A percentile compares a stretch with the other conserved stretches of the same genome.
Evolutionary conservation across 2,329 filamentous ascomycete genomes (phyloP).

Genomic region (Paraphoma sp.): DNA sequence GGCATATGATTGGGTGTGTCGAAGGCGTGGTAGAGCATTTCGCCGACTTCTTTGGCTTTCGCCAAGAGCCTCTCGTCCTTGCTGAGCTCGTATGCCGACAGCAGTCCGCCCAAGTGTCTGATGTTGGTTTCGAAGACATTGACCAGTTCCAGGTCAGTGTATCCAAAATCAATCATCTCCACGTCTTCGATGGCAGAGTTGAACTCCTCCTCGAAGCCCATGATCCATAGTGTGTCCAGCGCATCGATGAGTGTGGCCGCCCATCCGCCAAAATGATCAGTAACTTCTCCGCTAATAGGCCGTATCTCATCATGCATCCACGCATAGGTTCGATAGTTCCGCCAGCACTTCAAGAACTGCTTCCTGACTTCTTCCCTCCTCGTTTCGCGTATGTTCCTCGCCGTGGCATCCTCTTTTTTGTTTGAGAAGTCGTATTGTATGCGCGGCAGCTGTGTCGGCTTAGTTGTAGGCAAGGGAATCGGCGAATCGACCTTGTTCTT

Average conservation of each 20-base stretch:
- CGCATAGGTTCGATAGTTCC: conserved; percentile 51
- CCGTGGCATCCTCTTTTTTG: conserved; percentile 40
- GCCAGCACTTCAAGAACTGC: conserved; percentile 54
- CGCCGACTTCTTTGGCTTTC: conserved; percentile 80
- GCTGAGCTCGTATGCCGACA: conserved; percentile 87
- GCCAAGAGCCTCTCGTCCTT: conserved; percentile 74
- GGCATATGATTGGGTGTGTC: conserved; percentile 97
- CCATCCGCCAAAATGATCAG: conserved; percentile 56
- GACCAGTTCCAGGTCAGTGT: conserved; percentile 46
- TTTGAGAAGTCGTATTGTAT: conserved; percentile 51
- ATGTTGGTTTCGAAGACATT: conserved; percentile 64
- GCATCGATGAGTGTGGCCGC: conserved; percentile 55
- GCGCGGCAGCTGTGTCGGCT: conserved; percentile 47
- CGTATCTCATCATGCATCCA: conserved; percentile 58
- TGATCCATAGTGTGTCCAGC: conserved; percentile 56
- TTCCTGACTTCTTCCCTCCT: conserved; percentile 48
- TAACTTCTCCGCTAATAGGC: conserved; percentile 51
- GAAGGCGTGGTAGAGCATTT: conserved; percentile 81
- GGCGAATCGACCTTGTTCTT: conserved; percentile 48
- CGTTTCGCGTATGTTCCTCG: conserved; percentile 42
- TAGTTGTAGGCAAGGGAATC: conserved; percentile 46
- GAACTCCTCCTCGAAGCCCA: conserved; percentile 57
- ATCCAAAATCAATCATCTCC: conserved; percentile 52
- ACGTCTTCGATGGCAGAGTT: conserved; percentile 53
- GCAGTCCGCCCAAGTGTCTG: conserved; percentile 84